phyloP scores from a whole-genome alignment of 2,329 filamentous ascomycete genomes.

The Ascochyta pisi region DNA sequence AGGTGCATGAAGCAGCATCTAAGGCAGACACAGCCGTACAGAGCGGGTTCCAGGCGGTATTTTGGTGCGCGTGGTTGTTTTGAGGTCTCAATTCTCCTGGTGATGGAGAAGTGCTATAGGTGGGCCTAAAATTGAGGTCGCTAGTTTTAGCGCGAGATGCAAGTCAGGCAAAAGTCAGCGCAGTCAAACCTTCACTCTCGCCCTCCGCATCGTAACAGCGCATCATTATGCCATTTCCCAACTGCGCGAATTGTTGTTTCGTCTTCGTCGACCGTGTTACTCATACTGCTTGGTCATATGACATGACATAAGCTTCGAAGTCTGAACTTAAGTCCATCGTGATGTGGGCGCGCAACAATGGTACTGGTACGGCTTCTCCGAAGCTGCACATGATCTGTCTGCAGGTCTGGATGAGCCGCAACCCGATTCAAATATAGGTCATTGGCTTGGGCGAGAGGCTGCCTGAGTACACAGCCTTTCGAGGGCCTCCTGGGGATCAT shows the following conservation, averaged over 20 bases:
- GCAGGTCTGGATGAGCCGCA: neutral
- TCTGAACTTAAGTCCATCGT: neutral
- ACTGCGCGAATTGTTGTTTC: neutral
- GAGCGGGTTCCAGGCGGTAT: neutral
- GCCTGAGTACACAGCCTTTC: neutral
- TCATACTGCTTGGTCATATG: too few relatives aligned
- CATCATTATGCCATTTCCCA: too few relatives aligned
- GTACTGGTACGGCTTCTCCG: neutral
- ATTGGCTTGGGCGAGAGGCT: slow-evolving; percentile 1
- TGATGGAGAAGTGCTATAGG: neutral
- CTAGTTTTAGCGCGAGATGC: neutral
- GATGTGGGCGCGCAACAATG: neutral
- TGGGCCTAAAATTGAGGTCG: slow-evolving; percentile 1
- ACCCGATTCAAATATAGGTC: neutral
- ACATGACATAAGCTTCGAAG: too few relatives aligned
- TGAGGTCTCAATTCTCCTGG: neutral
- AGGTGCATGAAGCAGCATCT: neutral
- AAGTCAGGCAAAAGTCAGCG: neutral
- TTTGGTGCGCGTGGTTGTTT: neutral
- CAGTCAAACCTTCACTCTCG: neutral
- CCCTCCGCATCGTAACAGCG: neutral
- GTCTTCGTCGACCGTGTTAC: too few relatives aligned
- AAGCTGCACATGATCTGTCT: neutral
- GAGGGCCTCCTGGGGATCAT: neutral
- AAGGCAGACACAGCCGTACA: neutral